Base-by-base conservation (phyloP, 176 grass and related monocot genomes). In the Aegilops tauschii region DNA sequence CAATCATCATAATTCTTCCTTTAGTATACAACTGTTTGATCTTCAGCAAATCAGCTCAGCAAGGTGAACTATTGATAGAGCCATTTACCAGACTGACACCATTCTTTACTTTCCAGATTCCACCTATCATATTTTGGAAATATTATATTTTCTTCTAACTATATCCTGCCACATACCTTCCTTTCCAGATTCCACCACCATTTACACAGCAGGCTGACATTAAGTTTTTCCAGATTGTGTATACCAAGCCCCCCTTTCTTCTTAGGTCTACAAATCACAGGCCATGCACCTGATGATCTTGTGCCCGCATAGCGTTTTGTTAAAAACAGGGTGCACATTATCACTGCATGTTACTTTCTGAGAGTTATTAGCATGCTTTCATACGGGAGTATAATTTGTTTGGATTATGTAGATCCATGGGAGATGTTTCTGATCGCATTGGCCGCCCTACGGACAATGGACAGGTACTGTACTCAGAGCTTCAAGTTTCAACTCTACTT, bases 351-450 rank as follows among this genome's bases (percentile, higher is more conserved):
- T 23, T 61, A 63, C 81, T 12, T 80, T 79, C 63, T 37, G 47
- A 77, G 42, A 79, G 86, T 13, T 29, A 44, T 13, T 25, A 28
- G 1, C 34, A 5, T 49, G 64, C 84, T 85, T 27, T 68, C 75
- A 39, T 18, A 18, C 5, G 54, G 11, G 66, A 83, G 31, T 78
- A 64, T 59, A 69, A 72, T 74, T 90, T 73, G 32, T 86, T 87
- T 65, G 71, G 71, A 76, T 59, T 76, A 54, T 91, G 84, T 88
- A 99, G 97, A 87, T 87, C 97, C 9, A 96, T 96, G 97, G 97
- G 97, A 81, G 97, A 99, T 89, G 97, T 99, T 92, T 96, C 97
- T 81, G 97, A 99, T 85, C 92, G 97, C 80, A 99, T 96, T 93
- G 97, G 97, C 34, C 92, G 97, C 59, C 97, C 97, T 83, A 97